Base-by-base conservation (phyloP, 495 filamentous ascomycete genomes). In the Durotheca rogersii region DNA sequence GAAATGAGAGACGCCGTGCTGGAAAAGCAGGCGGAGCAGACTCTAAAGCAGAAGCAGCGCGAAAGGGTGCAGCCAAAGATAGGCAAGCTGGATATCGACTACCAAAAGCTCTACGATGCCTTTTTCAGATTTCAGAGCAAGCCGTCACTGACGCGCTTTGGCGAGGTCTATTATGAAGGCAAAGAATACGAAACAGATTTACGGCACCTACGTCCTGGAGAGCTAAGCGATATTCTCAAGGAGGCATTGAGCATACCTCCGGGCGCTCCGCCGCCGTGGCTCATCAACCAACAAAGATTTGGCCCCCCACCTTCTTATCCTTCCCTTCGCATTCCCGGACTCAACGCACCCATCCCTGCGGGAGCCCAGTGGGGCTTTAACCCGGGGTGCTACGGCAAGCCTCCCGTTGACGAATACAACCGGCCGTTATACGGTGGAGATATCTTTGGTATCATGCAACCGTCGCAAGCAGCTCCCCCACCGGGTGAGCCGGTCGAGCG, bases 121-220 rank as follows among this genome's bases (percentile, higher is more conserved):
- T 98, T 98, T 72, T 98, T 97, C 75, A 80, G 90, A 18, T 94
- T 93, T 62, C 93, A 98, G 67, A 95, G 88, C 27, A 98, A 98
- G 64, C 93, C 93, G 1, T 84, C 90, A 53, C 70, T 98, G 40
- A 97, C 93, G 32, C 81, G 90, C 14, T 97, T 95, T 61, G 93
- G 93, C 19, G 93, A 98, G 67, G 90, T 97, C 12, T 98, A 98
- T 68, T 96, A 96, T 64, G 93, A 98, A 62, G 93, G 93, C 57
- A 98, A 98, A 65, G 93, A 98, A 68, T 95, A 88, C 66, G 93
- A 98, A 70, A 95, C 91, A 4, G 95, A 97, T 71, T 77, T 95
- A 36, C 82, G 83, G 56, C 88, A 96, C 71, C 77, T 96, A 37
- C 83, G 88, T 41, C 89, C 94, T 3, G 93, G 93, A 27, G 91